These are phyloP conservation scores for Sequoiadendron giganteum DNA, from an alignment of 75 land plant genomes.

Conservation along the genomic window DNA sequence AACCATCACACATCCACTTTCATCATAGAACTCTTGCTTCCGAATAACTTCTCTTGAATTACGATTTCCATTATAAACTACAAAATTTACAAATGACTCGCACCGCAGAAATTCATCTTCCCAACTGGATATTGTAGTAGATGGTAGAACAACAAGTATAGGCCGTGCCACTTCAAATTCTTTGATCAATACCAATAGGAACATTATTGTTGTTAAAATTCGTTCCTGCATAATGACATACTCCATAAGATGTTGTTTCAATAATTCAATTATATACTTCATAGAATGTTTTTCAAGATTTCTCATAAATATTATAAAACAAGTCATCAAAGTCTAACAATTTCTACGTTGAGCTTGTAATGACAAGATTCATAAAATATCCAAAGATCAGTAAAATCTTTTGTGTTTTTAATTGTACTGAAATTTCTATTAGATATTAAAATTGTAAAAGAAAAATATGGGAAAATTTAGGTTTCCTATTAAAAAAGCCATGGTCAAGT, in stretches of 20 bases:
- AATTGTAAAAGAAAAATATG: too few relatives aligned
- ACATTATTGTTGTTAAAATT: slow-evolving; percentile 34
- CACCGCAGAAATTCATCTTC: slow-evolving; percentile 45
- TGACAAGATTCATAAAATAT: too few relatives aligned
- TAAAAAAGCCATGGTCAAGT: too few relatives aligned
- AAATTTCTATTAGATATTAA: too few relatives aligned
- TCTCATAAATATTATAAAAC: not conserved
- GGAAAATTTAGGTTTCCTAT: too few relatives aligned
- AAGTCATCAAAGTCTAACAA: not conserved
- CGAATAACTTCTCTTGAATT: slow-evolving; percentile 52
- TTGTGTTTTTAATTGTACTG: too few relatives aligned
- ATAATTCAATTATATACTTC: not conserved
- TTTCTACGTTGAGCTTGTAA: too few relatives aligned
- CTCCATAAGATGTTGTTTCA: not conserved
- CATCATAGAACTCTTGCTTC: slow-evolving; percentile 56
- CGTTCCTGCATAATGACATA: slow-evolving; percentile 55
- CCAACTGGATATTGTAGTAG: slow-evolving; percentile 40
- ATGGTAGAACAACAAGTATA: slow-evolving; percentile 51
- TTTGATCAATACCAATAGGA: slow-evolving; percentile 41
- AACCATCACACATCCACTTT: slow-evolving; percentile 43
- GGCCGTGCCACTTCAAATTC: slow-evolving; percentile 38
- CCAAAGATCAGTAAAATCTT: too few relatives aligned
- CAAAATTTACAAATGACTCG: slow-evolving; percentile 51
- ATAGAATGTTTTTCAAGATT: not conserved
- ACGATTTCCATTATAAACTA: slow-evolving; percentile 56